Conservation (phyloP, 2,329 filamentous ascomycete genomes). For the Chrysoporthe deuterocubensis region DNA sequence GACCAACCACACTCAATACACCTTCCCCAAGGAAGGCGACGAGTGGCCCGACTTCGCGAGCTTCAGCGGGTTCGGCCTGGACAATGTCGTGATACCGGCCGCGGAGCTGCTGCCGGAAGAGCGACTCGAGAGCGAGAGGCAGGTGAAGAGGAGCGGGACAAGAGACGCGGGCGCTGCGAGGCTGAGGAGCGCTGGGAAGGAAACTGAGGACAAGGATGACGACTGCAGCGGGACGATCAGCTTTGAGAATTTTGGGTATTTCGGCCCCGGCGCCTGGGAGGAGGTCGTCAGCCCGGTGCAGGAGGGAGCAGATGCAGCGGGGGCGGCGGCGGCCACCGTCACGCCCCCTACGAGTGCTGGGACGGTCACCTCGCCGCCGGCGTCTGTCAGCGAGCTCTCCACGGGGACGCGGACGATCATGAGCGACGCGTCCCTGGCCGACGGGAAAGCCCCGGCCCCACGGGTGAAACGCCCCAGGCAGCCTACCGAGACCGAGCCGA, state of each 20-base stretch:
- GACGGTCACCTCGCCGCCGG: constrained; percentile 31
- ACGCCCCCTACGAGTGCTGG: constrained; percentile 35
- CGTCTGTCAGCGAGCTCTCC: constrained; percentile 32
- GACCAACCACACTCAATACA: constrained; percentile 58
- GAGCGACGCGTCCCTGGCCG: constrained; percentile 6
- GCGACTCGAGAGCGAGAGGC: constrained; percentile 55
- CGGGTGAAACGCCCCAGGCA: not conserved
- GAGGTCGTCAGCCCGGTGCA: constrained; percentile 44
- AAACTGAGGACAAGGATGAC: constrained; percentile 30
- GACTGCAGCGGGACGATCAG: not conserved
- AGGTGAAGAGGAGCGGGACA: constrained; percentile 42
- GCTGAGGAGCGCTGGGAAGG: not conserved
- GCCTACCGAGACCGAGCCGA: constrained; percentile 5
- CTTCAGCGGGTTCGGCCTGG: constrained; percentile 24
- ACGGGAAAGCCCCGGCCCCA: not conserved
- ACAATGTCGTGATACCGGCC: constrained; percentile 38
- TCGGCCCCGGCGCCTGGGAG: constrained; percentile 51
- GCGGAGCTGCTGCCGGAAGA: constrained; percentile 56
- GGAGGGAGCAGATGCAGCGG: not conserved
- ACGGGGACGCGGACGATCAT: constrained; percentile 26
- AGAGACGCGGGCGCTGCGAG: not conserved
- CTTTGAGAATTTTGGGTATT: constrained; percentile 57
- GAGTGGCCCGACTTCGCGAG: constrained; percentile 58
- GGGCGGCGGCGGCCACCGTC: constrained; percentile 1
- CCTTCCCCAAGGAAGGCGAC: constrained; percentile 61